Conservation (phyloP, 441 rosid species). For the Mallotus japonicus region DNA sequence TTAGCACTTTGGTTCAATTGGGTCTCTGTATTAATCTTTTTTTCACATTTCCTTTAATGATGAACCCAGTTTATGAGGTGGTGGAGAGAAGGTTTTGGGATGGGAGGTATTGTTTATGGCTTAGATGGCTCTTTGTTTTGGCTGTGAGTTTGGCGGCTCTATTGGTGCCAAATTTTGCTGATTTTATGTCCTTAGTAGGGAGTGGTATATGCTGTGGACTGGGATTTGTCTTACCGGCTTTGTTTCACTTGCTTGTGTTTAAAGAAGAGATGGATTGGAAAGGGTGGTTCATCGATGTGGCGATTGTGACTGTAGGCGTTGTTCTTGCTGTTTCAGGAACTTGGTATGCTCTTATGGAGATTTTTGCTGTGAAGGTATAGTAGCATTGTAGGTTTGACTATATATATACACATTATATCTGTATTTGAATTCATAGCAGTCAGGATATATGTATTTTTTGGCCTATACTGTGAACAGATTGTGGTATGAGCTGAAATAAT, state of each 20-base stretch:
- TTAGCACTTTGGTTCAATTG: conserved; percentile 53
- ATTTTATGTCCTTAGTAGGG: conserved; percentile 76
- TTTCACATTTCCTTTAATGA: conserved; percentile 84
- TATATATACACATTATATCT: conserved; percentile 3
- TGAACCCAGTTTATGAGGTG: conserved; percentile 80
- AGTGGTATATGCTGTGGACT: conserved; percentile 75
- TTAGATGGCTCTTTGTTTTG: conserved; percentile 67
- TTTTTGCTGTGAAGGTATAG: conserved; percentile 43
- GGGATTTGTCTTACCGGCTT: conserved; percentile 70
- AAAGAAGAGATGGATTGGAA: conserved; percentile 62
- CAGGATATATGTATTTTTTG: not conserved
- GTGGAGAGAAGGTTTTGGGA: conserved; percentile 58
- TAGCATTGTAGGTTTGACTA: not conserved
- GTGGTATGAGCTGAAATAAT: not conserved
- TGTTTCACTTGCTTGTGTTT: conserved; percentile 68
- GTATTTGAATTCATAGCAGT: conserved; percentile 11
- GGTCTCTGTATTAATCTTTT: conserved; percentile 75
- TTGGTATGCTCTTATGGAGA: conserved; percentile 60
- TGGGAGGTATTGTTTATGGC: conserved; percentile 65
- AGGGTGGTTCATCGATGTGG: conserved; percentile 43
- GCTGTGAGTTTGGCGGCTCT: conserved; percentile 56
- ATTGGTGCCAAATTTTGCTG: conserved; percentile 76
- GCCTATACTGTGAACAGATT: not conserved
- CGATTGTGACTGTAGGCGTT: conserved; percentile 47
- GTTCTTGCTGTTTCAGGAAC: conserved; percentile 64